These are phyloP conservation scores for Ophiobolus disseminans DNA, from an alignment of 2,329 filamentous ascomycete species.

Conservation along the genomic window DNA sequence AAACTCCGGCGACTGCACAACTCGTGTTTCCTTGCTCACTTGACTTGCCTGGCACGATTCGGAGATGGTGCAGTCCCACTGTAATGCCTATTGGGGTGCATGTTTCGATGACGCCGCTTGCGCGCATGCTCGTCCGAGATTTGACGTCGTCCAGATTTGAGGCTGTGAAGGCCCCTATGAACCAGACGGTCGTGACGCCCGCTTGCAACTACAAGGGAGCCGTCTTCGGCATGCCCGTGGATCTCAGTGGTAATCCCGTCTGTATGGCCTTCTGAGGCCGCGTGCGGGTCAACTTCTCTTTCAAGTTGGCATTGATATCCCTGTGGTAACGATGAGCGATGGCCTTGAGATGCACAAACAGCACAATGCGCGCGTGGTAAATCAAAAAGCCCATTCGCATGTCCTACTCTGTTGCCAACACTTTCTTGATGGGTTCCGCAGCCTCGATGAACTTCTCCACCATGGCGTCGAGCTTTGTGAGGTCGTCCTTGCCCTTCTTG, in stretches of 20 bases:
- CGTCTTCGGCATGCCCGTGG: background rate
- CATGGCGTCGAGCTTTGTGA: conserved; percentile 89
- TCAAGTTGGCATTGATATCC: background rate
- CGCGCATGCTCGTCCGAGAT: no score
- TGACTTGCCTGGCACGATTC: no score
- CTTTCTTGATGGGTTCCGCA: conserved; percentile 85
- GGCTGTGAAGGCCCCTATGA: no score
- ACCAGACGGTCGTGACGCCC: background rate
- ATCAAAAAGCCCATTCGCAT: background rate
- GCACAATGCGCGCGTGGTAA: background rate
- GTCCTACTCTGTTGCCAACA: conserved; percentile 74
- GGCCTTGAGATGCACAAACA: background rate
- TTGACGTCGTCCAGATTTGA: no score
- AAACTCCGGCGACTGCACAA: background rate
- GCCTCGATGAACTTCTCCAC: conserved; percentile 94
- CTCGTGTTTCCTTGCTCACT: background rate
- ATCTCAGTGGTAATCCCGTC: background rate
- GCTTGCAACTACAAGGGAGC: background rate
- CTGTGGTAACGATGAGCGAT: background rate
- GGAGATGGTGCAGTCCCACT: no score
- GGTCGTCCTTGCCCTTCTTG: conserved; percentile 90
- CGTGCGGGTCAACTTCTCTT: background rate
- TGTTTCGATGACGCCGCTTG: no score
- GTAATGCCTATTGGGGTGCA: no score
- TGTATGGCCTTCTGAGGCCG: background rate